Base-by-base conservation (phyloP, 129 eudicot genomes). In the Gnaphalium uliginosum region DNA sequence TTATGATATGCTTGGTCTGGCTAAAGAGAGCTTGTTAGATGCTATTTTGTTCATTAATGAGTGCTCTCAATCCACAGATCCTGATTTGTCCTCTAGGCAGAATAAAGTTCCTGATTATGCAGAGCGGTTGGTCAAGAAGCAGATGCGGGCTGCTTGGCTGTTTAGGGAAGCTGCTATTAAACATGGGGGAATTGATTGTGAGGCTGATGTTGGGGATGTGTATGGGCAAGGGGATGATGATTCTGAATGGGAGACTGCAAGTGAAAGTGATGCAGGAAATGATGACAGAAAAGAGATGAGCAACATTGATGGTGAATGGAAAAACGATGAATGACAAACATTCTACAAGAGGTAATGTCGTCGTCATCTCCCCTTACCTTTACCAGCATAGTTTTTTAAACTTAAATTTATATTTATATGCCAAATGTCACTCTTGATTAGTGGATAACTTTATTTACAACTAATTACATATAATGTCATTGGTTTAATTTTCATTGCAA, bases 191-290 rank as follows among this genome's bases (percentile, higher is more conserved):
- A 87, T 90, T 1, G 93, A 83, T 35, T 81, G 87, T 65, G 97
- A 90, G 70, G 97, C 83, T 57, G 89, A 79, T 26, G 82, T 71
- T 26, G 92, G 92, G 15, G 92, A 90, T 62, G 72, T 54, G 13
- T 83, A 83, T 83, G 91, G 90, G 26, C 94, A 86, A 60, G 98
- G 89, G 73, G 85, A 81, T 56, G 98, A 93, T 82, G 98, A 87
- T 81, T 93, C 98, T 53, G 98, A 93, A 66, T 93, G 98, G 98
- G 98, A 93, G 71, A 93, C 98, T 6, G 98, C 97, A 2, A 93
- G 98, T 82, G 98, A 93, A 79, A 93, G 97, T 79, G 98, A 93
- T 71, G 71, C 76, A 0, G 98, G 91, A 65, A 68, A 88, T 53
- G 96, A 84, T 72, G 92, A 66, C 24, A 86, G 90, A 69, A 87